Conservation (phyloP, 2,329 filamentous ascomycete genomes). For the Dactylellina haptotyla region DNA sequence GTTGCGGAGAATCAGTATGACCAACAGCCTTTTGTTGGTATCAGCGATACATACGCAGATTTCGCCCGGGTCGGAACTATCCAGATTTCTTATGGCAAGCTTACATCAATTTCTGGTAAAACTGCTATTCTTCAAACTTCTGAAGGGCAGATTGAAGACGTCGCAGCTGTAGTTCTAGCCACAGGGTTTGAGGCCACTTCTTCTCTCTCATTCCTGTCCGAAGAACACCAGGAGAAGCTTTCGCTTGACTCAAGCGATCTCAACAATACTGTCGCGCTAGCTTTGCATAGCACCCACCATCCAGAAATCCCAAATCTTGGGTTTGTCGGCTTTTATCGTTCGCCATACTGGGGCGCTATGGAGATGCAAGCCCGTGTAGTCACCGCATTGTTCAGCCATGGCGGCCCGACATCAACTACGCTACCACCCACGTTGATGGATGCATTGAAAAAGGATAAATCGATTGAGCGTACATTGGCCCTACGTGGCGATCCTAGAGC, state of each 20-base stretch:
- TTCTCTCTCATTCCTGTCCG: conserved; percentile 73
- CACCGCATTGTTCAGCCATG: conserved; percentile 68
- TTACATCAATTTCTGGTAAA: conserved; percentile 61
- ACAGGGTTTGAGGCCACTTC: conserved; percentile 77
- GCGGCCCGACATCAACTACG: conserved; percentile 57
- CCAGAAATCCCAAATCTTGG: conserved; percentile 72
- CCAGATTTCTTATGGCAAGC: conserved; percentile 65
- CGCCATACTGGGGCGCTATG: conserved; percentile 86
- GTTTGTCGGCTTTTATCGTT: conserved; percentile 85
- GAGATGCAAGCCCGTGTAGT: conserved; percentile 83
- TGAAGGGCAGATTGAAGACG: conserved; percentile 64
- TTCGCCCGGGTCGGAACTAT: conserved; percentile 76
- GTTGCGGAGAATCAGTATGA: conserved; percentile 62
- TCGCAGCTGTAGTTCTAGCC: conserved; percentile 76
- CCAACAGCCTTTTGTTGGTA: conserved; percentile 73
- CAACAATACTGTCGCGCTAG: conserved; percentile 70
- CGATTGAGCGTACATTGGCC: conserved; percentile 64
- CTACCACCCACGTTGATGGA: conserved; percentile 59
- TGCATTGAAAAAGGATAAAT: conserved; percentile 64
- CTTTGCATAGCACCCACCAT: conserved; percentile 74
- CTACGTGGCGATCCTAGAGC: conserved; percentile 66
- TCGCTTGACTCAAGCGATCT: conserved; percentile 69
- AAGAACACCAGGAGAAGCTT: conserved; percentile 68
- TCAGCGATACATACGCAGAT: conserved; percentile 77
- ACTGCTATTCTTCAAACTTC: conserved; percentile 60